Conservation (phyloP, 352 stramenopile species). For the Phytophthora boehmeriae region DNA sequence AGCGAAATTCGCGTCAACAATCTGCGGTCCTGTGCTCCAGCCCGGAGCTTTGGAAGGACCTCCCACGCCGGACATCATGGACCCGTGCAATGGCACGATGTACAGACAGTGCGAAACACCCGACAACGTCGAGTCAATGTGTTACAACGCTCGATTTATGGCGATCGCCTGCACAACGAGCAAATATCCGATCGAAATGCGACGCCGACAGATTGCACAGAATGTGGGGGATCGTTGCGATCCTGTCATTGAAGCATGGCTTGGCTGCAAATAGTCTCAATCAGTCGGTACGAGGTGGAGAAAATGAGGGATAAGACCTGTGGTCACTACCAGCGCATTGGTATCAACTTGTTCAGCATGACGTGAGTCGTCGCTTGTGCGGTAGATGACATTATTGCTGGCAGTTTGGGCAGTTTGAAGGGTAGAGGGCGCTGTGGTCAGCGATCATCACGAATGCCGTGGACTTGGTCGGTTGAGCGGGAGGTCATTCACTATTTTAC, state of each 20-base stretch:
- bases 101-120: conserved; percentile 18
- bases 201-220: conserved; percentile 18
- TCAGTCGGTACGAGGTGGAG: too few relatives aligned
- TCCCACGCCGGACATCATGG: conserved; percentile 8
- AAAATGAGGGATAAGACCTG: too few relatives aligned
- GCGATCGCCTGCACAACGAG: conserved; percentile 20
- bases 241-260: conserved; percentile 18
- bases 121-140: conserved; percentile 14
- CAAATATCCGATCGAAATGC: conserved; percentile 25
- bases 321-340: too few relatives aligned
- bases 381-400: too few relatives aligned
- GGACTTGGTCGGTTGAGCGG: too few relatives aligned
- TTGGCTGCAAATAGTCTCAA: conserved; percentile 21
- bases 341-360: too few relatives aligned
- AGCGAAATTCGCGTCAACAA: conserved; percentile 11
- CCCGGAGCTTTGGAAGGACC: conserved; percentile 9
- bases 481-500: too few relatives aligned
- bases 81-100: conserved; percentile 31
- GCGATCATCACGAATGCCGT: too few relatives aligned
- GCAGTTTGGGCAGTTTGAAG: too few relatives aligned
- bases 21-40: conserved; percentile 18
- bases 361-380: too few relatives aligned
- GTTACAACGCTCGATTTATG: conserved; percentile 31
- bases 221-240: conserved; percentile 13
- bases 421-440: too few relatives aligned